phyloP scores from a whole-genome alignment of 2,329 filamentous ascomycete species.

The Trichoderma sp. region DNA sequence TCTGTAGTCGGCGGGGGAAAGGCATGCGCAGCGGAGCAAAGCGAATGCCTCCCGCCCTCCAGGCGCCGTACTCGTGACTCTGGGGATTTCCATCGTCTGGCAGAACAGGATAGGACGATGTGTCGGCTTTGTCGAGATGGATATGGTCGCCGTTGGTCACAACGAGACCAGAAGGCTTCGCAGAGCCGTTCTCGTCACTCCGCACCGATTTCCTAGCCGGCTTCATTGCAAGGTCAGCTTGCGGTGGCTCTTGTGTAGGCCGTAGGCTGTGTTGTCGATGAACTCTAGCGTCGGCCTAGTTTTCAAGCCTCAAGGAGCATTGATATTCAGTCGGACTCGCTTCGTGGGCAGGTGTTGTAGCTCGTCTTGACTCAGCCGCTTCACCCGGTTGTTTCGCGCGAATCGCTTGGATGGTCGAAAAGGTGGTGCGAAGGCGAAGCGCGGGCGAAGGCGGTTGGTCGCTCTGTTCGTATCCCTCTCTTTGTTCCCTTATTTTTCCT shows the following conservation, averaged over 20 bases:
- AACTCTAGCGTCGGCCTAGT: background rate
- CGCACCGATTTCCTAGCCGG: background rate
- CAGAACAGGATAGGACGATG: slow-evolving; percentile 32
- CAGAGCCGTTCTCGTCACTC: background rate
- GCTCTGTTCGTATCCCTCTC: background rate
- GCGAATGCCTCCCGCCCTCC: slow-evolving; percentile 60
- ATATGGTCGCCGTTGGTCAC: slow-evolving; percentile 20
- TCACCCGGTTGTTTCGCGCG: background rate
- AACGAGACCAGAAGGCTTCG: background rate
- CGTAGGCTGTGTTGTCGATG: background rate
- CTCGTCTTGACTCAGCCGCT: background rate
- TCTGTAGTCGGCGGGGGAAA: slow-evolving; percentile 70
- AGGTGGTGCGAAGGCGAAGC: background rate
- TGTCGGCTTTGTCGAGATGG: background rate
- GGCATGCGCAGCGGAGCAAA: slow-evolving; percentile 82
- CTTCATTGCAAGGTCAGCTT: background rate
- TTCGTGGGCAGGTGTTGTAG: background rate
- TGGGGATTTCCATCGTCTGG: slow-evolving; percentile 25
- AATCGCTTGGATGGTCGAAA: background rate
- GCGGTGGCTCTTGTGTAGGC: background rate
- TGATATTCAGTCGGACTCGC: background rate
- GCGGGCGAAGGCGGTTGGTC: background rate
- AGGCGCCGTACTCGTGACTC: slow-evolving; percentile 34
- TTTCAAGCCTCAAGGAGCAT: background rate
- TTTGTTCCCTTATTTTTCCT: background rate